These are phyloP conservation scores for Venturia nashicola DNA, from an alignment of 2,329 filamentous ascomycete genomes.

Conservation along the genomic window DNA sequence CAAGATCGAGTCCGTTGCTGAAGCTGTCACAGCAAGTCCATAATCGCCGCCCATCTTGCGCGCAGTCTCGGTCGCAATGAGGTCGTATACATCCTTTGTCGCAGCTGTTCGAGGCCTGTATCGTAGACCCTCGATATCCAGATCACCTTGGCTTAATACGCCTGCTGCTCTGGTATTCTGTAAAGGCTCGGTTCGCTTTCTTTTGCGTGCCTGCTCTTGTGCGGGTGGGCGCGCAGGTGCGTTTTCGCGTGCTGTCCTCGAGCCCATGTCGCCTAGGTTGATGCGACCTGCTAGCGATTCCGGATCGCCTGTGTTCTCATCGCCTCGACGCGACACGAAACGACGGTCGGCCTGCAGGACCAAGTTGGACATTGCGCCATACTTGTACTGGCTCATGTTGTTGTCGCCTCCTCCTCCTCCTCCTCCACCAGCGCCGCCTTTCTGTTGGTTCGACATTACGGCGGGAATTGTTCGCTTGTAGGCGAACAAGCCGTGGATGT, in stretches of 20 bases:
- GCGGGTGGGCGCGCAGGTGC: conserved; percentile 75
- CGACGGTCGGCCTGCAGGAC: conserved; percentile 98
- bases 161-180: conserved; percentile 64
- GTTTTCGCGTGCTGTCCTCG: conserved; percentile 63
- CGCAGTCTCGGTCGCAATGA: conserved; percentile 85
- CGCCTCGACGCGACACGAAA: conserved; percentile 80
- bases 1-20: conserved; percentile 81
- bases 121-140: conserved; percentile 78
- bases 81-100: conserved; percentile 84
- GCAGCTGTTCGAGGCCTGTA: conserved; percentile 87
- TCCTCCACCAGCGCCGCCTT: no score
- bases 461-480: no score
- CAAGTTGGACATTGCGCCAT: conserved; percentile 99
- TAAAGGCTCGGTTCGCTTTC: conserved; percentile 47
- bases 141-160: conserved; percentile 70
- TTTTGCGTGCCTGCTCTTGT: conserved; percentile 59
- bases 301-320: conserved; percentile 93
- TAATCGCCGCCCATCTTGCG: conserved; percentile 84
- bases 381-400: conserved; percentile 93
- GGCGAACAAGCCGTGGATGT: no score
- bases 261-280: conserved; percentile 90
- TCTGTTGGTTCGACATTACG: no score
- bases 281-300: conserved; percentile 93
- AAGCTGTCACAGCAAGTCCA: conserved; percentile 79
- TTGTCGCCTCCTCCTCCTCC: no score